Evolutionary conservation across 768 basidiomycete genomes (phyloP).

Genomic region (Boletus rex-veris): DNA sequence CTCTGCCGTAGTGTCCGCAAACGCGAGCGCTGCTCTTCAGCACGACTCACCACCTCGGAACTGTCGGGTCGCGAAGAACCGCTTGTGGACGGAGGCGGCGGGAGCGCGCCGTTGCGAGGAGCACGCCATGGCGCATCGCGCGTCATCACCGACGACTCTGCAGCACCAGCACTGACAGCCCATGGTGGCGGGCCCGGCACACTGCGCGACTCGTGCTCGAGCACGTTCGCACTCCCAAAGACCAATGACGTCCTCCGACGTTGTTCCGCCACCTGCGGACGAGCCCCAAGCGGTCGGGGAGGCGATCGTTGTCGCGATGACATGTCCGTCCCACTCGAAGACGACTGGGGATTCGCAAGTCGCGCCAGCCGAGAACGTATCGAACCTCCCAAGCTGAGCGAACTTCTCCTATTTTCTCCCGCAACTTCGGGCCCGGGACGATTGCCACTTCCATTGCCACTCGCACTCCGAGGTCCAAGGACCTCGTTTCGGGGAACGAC

Average conservation of each 20-base stretch:
- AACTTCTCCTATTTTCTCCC: slow-evolving; percentile 16
- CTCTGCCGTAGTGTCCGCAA: slow-evolving; percentile 27
- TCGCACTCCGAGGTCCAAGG: slow-evolving; percentile 1
- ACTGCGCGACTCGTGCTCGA: slow-evolving; percentile 10
- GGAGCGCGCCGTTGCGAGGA: slow-evolving; percentile 8
- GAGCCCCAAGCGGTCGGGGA: slow-evolving; percentile 24
- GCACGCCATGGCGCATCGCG: slow-evolving; percentile 25
- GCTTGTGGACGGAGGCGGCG: background rate
- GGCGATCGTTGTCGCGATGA: slow-evolving; percentile 23
- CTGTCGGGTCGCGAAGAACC: slow-evolving; percentile 2
- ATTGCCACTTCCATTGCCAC: slow-evolving; percentile 2
- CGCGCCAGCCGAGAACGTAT: slow-evolving; percentile 28
- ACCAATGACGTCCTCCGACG: slow-evolving; percentile 8
- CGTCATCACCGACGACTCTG: background rate
- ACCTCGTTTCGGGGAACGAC: slow-evolving; percentile 8
- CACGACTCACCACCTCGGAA: slow-evolving; percentile 7
- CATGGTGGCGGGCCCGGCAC: slow-evolving; percentile 7
- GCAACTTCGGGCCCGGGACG: slow-evolving; percentile 7
- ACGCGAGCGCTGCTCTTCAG: slow-evolving; percentile 23
- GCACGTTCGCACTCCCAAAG: background rate
- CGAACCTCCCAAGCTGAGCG: slow-evolving; percentile 23
- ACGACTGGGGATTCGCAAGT: slow-evolving; percentile 17
- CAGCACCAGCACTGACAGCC: slow-evolving; percentile 1
- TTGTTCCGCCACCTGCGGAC: slow-evolving; percentile 19
- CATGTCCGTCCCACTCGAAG: slow-evolving; percentile 2